Conservation (phyloP, 805 yeast species). For the Metschnikowia peoriensis region DNA sequence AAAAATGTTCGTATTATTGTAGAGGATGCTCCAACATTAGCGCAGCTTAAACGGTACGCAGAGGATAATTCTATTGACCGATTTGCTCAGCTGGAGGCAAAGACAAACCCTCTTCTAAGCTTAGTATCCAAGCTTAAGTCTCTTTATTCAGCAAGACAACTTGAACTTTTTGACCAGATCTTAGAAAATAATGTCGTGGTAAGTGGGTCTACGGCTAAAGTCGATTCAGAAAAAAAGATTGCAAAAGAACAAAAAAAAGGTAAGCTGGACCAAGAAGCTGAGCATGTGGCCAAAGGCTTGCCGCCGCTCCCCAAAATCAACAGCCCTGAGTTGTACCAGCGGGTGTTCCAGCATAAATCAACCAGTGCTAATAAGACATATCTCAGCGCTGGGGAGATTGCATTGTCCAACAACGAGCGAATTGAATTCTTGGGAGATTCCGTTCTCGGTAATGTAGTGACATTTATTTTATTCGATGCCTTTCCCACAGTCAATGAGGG, state of each 20-base stretch:
- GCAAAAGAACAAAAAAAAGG: not conserved
- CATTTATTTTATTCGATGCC: constrained; percentile 60
- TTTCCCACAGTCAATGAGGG: constrained; percentile 82
- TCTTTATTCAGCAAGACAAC: constrained; percentile 45
- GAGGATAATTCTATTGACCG: constrained; percentile 33
- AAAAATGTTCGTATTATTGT: constrained; percentile 37
- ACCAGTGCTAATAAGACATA: constrained; percentile 56
- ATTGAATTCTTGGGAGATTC: constrained; percentile 92
- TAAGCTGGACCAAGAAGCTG: not conserved
- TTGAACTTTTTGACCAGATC: constrained; percentile 58
- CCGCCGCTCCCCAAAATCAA: constrained; percentile 72
- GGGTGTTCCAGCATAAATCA: constrained; percentile 83
- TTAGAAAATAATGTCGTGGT: constrained; percentile 28
- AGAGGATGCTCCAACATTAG: constrained; percentile 54
- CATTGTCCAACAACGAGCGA: constrained; percentile 75
- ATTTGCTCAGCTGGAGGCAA: constrained; percentile 48
- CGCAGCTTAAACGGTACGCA: constrained; percentile 37
- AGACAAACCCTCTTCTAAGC: constrained; percentile 52
- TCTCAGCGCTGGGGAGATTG: constrained; percentile 54
- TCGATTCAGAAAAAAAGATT: not conserved
- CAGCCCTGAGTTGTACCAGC: constrained; percentile 55
- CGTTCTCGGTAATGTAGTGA: constrained; percentile 67
- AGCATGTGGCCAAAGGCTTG: constrained; percentile 22
- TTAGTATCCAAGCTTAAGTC: constrained; percentile 62
- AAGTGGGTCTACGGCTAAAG: not conserved